Base-by-base conservation (phyloP, 1,284 basidiomycete genomes). In the Albatrellus sp. region DNA sequence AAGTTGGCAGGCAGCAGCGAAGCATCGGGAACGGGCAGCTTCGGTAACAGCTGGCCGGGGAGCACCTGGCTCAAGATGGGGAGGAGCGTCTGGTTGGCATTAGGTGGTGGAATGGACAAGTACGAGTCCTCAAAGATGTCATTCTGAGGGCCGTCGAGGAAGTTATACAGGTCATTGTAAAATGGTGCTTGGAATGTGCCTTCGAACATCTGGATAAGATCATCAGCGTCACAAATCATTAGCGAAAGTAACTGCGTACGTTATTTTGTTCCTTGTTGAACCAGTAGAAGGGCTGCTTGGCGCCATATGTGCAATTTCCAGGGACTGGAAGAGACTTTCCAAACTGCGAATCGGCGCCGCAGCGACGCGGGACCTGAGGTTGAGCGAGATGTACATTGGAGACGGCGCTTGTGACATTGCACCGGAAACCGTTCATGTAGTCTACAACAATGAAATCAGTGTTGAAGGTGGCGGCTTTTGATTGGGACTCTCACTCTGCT, bases 361-460 rank as follows among this genome's bases (percentile, higher is more conserved):
- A 63, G 16, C 60, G 59, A 32, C 58, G 56, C 16, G 60, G 48
- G 12, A 61, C 50, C 40, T 60, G 51, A 12, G 58, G 53, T 34
- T 52, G 52, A 5, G 60, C 61, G 17, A 82, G 59, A 0, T 70
- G 58, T 2, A 75, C 67, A 11, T 55, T 63, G 5, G 77, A 78
- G 0, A 65, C 69, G 1, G 76, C 63, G 31, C 69, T 69, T 0
- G 77, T 78, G 36, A 87, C 62, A 44, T 73, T 72, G 63, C 84
- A 87, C 50, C 73, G 72, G 67, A 86, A 86, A n/a, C 77, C 77
- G 47, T 75, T 82, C 78, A 86, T 85, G 63, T 83, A 86, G 55
- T 74, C 74, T 76, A 49, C 32, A 16, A 24, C 47, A 14, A 48
- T 13, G 29, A 48, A 19, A 8, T 24, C 24, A 24, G 24, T 28